phyloP scores from a whole-genome alignment of 805 yeast genomes.

The Dipodascus geniculatus region DNA sequence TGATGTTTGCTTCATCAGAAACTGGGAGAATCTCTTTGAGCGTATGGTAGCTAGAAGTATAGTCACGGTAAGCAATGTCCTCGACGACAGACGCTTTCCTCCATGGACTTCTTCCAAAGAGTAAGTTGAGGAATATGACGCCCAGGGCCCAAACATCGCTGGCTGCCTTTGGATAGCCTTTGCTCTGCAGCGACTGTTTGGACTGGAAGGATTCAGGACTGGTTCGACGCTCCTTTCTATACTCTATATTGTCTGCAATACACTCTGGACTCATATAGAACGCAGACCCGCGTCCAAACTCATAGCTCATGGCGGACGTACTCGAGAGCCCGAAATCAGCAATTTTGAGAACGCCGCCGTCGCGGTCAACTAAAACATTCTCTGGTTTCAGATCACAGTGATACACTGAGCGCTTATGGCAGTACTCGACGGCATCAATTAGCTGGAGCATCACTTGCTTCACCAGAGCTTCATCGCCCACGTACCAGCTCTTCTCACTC shows the following conservation, averaged over 20 bases:
- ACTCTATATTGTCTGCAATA: slow-evolving; percentile 21
- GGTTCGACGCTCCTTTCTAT: slow-evolving; percentile 16
- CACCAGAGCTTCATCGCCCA: slow-evolving; percentile 37
- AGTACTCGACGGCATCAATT: slow-evolving; percentile 59
- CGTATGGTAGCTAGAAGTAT: slow-evolving; percentile 40
- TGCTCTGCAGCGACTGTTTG: slow-evolving; percentile 19
- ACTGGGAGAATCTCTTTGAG: slow-evolving; percentile 62
- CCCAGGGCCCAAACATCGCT: slow-evolving; percentile 88
- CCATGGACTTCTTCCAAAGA: slow-evolving; percentile 88
- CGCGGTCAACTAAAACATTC: slow-evolving; percentile 54
- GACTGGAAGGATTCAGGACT: too few species aligned
- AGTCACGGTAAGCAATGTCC: slow-evolving; percentile 57
- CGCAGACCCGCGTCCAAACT: slow-evolving; percentile 74
- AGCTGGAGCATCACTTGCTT: slow-evolving; percentile 57
- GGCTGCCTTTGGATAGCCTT: slow-evolving; percentile 48
- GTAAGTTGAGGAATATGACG: slow-evolving; percentile 64
- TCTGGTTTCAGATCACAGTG: slow-evolving; percentile 97
- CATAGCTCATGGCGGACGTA: slow-evolving; percentile 45
- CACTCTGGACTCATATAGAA: slow-evolving; percentile 90
- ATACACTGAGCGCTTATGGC: slow-evolving; percentile 73
- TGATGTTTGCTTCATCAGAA: slow-evolving; percentile 37
- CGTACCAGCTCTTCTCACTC: slow-evolving; percentile 41
- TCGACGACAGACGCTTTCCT: slow-evolving; percentile 53
- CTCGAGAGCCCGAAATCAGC: slow-evolving; percentile 89
- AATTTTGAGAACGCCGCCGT: slow-evolving; percentile 40